Evolutionary conservation across 2,329 filamentous ascomycete genomes (phyloP).

Genomic region (Pseudocercospora fijiensis): DNA sequence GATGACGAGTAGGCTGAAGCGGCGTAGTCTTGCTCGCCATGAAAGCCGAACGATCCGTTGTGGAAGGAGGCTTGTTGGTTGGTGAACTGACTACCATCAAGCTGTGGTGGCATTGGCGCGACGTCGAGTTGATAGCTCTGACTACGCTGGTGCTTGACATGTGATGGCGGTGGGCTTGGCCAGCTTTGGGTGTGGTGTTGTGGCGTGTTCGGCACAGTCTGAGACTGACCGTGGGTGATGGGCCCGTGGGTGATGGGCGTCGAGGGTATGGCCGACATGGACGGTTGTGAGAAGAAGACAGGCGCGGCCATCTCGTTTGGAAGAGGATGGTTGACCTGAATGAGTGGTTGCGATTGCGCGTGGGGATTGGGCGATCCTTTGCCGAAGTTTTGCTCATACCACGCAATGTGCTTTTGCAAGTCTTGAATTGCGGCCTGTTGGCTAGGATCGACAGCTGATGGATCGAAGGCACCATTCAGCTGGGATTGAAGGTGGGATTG

Average conservation of each 20-base stretch:
- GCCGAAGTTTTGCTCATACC: conserved; percentile 34
- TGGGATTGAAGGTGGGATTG: conserved; percentile 55
- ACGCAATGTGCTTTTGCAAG: conserved; percentile 35
- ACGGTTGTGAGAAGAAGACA: conserved; percentile 29
- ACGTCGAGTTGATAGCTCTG: conserved; percentile 51
- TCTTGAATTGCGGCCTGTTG: conserved; percentile 31
- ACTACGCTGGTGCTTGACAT: conserved; percentile 36
- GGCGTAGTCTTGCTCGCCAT: conserved; percentile 48
- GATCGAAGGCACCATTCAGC: conserved; percentile 41
- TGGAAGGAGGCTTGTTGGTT: conserved; percentile 32
- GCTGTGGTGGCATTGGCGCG: conserved; percentile 53
- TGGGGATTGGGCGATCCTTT: conserved; percentile 22
- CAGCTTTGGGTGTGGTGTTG: conserved; percentile 42
- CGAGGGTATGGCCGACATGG: conserved; percentile 30
- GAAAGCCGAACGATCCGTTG: conserved; percentile 38
- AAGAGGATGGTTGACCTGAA: conserved; percentile 26
- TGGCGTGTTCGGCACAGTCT: conserved; percentile 55
- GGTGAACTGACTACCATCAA: conserved; percentile 15
- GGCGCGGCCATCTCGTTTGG: conserved; percentile 25
- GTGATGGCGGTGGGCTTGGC: conserved; percentile 36
- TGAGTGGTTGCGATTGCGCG: conserved; percentile 22
- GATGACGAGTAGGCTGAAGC: conserved; percentile 52
- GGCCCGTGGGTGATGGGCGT: conserved; percentile 35
- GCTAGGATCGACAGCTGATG: conserved; percentile 20
- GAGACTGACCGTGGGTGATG: conserved; percentile 35